These are phyloP conservation scores for Huntiella bhutanensis DNA, from an alignment of 2,329 filamentous ascomycete genomes.

Conservation along the genomic window DNA sequence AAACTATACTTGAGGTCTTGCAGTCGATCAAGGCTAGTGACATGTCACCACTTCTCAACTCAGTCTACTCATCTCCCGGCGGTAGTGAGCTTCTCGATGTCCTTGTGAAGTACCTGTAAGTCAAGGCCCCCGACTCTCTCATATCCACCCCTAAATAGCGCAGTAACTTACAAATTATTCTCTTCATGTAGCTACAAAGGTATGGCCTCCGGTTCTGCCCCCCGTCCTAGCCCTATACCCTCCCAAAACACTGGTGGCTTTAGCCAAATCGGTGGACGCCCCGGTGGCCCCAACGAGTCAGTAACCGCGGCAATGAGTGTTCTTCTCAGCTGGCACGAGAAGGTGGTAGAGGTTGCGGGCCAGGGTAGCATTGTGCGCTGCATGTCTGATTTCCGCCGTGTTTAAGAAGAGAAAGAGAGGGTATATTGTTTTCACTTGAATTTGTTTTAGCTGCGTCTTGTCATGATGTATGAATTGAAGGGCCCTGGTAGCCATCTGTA, in stretches of 20 bases:
- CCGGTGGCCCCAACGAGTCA: constrained; percentile 39
- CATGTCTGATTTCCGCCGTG: constrained; percentile 91
- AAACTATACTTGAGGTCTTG: constrained; percentile 78
- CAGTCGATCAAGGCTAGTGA: constrained; percentile 93
- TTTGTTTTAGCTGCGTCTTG: background rate
- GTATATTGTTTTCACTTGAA: too few species aligned
- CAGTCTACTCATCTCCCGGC: constrained; percentile 58
- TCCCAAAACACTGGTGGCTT: constrained; percentile 69
- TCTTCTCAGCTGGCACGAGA: constrained; percentile 94
- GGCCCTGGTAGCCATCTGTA: constrained; percentile 1
- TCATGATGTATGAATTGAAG: background rate
- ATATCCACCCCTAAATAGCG: background rate
- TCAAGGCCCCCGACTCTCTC: background rate
- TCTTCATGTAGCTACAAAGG: constrained; percentile 56
- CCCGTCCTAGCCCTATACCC: constrained; percentile 30
- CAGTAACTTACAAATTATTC: background rate
- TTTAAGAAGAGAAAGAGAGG: constrained; percentile 13
- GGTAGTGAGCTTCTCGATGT: constrained; percentile 78
- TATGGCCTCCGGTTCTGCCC: constrained; percentile 38
- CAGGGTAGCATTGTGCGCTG: constrained; percentile 79
- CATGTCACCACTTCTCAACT: constrained; percentile 73
- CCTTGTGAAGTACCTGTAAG: constrained; percentile 93
- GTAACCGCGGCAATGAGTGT: constrained; percentile 89
- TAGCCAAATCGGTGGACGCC: constrained; percentile 50
- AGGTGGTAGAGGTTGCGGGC: constrained; percentile 85